phyloP scores from a whole-genome alignment of 352 stramenopile genomes.

The Pythium rishiriense region DNA sequence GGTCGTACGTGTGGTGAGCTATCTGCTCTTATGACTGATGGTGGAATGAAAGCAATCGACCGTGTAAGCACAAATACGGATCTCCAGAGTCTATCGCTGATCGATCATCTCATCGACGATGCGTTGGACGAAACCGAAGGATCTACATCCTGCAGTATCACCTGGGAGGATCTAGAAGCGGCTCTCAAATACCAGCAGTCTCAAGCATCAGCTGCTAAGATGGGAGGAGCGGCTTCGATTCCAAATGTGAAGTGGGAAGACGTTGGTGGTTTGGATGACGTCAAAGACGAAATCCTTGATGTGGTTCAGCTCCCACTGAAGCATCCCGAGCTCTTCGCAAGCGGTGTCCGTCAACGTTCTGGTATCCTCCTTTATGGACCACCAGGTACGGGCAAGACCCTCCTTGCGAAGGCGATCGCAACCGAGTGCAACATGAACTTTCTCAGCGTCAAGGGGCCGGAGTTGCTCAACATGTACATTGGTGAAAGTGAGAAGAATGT shows the following conservation, averaged over 20 bases:
- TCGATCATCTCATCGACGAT: neutral
- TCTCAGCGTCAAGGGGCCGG: constrained; percentile 94
- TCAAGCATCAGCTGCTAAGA: constrained; percentile 61
- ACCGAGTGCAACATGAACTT: constrained; percentile 96
- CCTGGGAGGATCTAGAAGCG: constrained; percentile 44
- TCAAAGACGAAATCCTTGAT: constrained; percentile 96
- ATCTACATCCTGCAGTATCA: constrained; percentile 32
- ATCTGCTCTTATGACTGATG: constrained; percentile 62
- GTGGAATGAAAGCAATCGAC: constrained; percentile 51
- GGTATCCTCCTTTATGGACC: constrained; percentile 83
- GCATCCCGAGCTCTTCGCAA: constrained; percentile 81
- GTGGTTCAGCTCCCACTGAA: constrained; percentile 85
- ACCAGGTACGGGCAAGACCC: constrained; percentile 93
- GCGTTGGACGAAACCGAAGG: neutral
- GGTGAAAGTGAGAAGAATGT: constrained; percentile 97
- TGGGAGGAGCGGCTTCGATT: constrained; percentile 64
- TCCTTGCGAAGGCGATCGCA: constrained; percentile 95
- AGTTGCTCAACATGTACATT: constrained; percentile 98
- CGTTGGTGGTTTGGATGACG: constrained; percentile 97
- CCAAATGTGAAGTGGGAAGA: constrained; percentile 98
- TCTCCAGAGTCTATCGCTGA: constrained; percentile 27
- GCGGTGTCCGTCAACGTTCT: constrained; percentile 72
- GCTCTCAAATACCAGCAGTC: constrained; percentile 69
- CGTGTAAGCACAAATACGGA: constrained; percentile 33
- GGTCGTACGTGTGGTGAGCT: constrained; percentile 78